Base-by-base conservation (phyloP, 2,329 filamentous ascomycete genomes). In the Fusarium continuum region DNA sequence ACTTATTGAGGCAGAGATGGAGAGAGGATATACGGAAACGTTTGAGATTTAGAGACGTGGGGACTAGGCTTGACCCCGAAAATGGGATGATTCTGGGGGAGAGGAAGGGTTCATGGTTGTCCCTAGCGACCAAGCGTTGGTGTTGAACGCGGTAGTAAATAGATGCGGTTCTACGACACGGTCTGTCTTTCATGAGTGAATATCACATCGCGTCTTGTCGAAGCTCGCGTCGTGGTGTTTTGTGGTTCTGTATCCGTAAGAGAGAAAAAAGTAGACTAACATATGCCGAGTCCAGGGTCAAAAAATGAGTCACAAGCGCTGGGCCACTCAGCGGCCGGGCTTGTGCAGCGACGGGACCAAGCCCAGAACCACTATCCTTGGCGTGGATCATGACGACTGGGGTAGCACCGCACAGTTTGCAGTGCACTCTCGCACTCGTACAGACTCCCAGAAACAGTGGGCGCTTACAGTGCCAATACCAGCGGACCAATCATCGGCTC, bases 241-340 rank as follows among this genome's bases (percentile, higher is more conserved):
- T 26, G 22, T 25, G 26, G 19, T 32, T 23, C n/a, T n/a, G n/a
- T n/a, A n/a, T n/a, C 16, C 7, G 16, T 35, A n/a, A 20, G 10
- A 16, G 31, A 17, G 31, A 16, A 61, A 43, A 44, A 28, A 57
- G 13, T 25, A 38, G 39, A 19, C 51, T 55, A 58, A 26, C 22
- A 57, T 35, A 53, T 63, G 45, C 60, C 61, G 49, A 61, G 43
- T 36, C 55, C 35, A 40, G 71, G 60, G 64, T 71, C 70, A 69
- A 72, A 71, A 70, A 70, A 68, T 74, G 72, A 74, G 71, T 73
- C 71, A 74, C 46, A 60, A 63, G 39, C 64, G 70, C 70, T 68
- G 68, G 71, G 64, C 74, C 74, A 76, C 60, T 73, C 69, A 74
- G 52, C 53, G 58, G 65, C 56, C 71, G 46, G 64, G 57, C 53